These are phyloP conservation scores for Annulohypoxylon nitens DNA, from an alignment of 495 filamentous ascomycete species.

Conservation along the genomic window DNA sequence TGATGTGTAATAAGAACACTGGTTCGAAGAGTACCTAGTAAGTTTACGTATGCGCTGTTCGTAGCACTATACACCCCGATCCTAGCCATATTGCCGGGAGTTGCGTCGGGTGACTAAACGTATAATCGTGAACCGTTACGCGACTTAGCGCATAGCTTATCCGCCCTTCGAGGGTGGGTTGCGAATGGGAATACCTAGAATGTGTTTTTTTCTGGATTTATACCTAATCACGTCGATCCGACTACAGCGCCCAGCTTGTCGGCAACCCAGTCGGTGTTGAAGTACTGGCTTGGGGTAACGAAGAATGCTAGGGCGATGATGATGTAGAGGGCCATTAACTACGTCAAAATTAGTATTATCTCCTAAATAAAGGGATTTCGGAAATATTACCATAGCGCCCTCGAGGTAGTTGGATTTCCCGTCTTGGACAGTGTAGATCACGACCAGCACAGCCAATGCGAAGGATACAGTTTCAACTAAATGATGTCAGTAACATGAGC, in stretches of 20 bases:
- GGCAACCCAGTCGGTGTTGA: conserved; percentile 38
- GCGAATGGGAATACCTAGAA: background rate
- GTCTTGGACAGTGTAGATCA: conserved; percentile 93
- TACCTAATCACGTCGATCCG: conserved; percentile 32
- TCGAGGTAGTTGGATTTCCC: conserved; percentile 97
- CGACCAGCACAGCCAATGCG: conserved; percentile 88
- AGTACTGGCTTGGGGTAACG: conserved; percentile 80
- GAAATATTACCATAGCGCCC: conserved; percentile 81
- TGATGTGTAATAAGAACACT: conserved; percentile 22
- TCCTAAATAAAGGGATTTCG: background rate
- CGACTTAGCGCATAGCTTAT: background rate
- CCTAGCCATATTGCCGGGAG: background rate
- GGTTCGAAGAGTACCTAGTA: background rate
- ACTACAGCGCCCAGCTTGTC: conserved; percentile 22
- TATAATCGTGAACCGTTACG: conserved; percentile 15
- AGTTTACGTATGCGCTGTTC: conserved; percentile 4
- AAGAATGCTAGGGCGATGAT: conserved; percentile 93
- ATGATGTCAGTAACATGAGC: conserved; percentile 25
- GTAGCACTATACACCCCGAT: background rate
- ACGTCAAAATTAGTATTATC: conserved; percentile 26
- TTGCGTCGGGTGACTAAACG: conserved; percentile 12
- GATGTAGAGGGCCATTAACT: conserved; percentile 72
- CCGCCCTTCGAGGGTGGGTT: conserved; percentile 17
- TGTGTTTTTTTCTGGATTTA: no score
- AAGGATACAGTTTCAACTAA: conserved; percentile 93